phyloP scores from a whole-genome alignment of 345 rosid genomes.

The Arabis alpina region DNA sequence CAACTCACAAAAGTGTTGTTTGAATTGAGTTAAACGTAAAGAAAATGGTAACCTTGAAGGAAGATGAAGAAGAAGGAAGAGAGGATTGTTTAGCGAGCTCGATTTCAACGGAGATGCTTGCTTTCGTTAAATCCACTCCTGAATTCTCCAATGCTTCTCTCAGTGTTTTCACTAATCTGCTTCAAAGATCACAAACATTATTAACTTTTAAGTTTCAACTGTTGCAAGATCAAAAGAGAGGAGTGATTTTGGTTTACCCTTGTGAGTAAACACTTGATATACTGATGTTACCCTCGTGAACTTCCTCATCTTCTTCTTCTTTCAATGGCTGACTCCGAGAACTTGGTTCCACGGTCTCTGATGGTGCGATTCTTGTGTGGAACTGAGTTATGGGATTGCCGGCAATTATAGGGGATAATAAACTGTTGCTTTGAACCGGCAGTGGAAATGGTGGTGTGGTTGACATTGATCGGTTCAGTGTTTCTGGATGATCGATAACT shows the following conservation, averaged over 20 bases:
- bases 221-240: not conserved
- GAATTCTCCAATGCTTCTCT: slow-evolving; percentile 80
- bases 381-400: slow-evolving; percentile 47
- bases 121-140: slow-evolving; percentile 89
- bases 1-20: not conserved
- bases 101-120: slow-evolving; percentile 86
- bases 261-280: slow-evolving; percentile 86
- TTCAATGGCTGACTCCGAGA: slow-evolving; percentile 44
- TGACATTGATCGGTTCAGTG: slow-evolving; percentile 45
- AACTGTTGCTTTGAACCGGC: slow-evolving; percentile 60
- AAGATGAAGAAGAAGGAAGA: slow-evolving; percentile 17
- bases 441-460: slow-evolving; percentile 51
- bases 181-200: not conserved
- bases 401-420: slow-evolving; percentile 48
- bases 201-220: not conserved
- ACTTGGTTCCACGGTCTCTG: slow-evolving; percentile 48
- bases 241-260: slow-evolving; percentile 55
- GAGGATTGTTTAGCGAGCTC: slow-evolving; percentile 70
- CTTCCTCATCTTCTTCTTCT: slow-evolving; percentile 55
- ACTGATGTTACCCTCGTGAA: slow-evolving; percentile 79
- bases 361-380: slow-evolving; percentile 45
- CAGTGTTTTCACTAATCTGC: slow-evolving; percentile 77
- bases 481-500: slow-evolving; percentile 50
- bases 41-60: slow-evolving; percentile 34
- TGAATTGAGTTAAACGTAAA: slow-evolving; percentile 13